phyloP scores from a whole-genome alignment of 345 rosid species.

The Hevea brasiliensis region DNA sequence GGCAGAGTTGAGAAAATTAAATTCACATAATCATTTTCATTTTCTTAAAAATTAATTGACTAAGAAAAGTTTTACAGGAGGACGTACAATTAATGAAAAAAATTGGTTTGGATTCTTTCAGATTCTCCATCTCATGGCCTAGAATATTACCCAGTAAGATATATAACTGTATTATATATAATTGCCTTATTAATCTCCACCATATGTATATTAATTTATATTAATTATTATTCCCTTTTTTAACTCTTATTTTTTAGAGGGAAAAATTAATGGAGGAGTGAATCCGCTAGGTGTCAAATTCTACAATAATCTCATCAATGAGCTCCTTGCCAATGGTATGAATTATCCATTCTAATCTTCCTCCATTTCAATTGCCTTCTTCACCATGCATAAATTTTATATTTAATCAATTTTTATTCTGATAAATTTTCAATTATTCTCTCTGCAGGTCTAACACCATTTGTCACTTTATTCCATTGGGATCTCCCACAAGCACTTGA shows the following conservation, averaged over 20 bases:
- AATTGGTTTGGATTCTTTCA: conserved; percentile 32
- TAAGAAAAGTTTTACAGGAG: conserved; percentile 10
- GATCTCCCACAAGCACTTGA: conserved; percentile 62
- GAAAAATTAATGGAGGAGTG: conserved; percentile 29
- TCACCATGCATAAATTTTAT: background rate
- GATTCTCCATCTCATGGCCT: conserved; percentile 39
- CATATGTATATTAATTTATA: background rate
- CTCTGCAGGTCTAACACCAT: conserved; percentile 47
- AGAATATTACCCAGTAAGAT: conserved; percentile 34
- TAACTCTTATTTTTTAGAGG: conserved; percentile 1
- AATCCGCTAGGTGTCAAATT: conserved; percentile 24
- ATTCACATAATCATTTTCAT: background rate
- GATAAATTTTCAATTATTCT: background rate
- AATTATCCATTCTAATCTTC: background rate
- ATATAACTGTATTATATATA: background rate
- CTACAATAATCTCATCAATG: conserved; percentile 34
- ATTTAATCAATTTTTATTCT: background rate
- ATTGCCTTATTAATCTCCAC: background rate
- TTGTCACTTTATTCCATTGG: conserved; percentile 58
- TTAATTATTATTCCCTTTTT: background rate
- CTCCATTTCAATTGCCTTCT: background rate
- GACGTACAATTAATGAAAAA: conserved; percentile 32
- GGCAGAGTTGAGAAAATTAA: background rate
- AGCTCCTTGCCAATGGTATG: conserved; percentile 33
- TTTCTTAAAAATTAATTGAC: background rate